A percentile compares a stretch with the other conserved stretches of the same genome.
These are phyloP conservation scores for Solanum lignicaule DNA, from an alignment of 257 asterid genomes.

Conservation along the genomic window DNA sequence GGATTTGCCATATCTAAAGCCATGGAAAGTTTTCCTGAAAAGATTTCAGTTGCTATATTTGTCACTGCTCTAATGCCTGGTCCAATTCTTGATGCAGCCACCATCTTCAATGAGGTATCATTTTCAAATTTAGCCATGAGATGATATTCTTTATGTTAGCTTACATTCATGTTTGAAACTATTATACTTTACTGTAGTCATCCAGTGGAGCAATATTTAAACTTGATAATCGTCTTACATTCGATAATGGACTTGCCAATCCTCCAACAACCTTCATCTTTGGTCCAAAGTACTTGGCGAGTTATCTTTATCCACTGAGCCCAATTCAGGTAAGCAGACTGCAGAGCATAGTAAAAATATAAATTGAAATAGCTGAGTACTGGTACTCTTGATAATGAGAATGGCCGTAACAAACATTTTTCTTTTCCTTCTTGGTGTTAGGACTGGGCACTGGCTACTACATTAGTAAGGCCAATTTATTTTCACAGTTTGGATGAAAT, in stretches of 20 bases:
- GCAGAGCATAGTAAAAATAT: neutral
- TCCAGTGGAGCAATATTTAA: neutral
- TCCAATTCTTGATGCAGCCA: neutral
- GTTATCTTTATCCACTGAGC: conserved; percentile 12
- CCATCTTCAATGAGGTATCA: conserved; percentile 7
- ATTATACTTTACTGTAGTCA: neutral
- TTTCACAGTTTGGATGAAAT: neutral
- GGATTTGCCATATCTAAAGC: conserved; percentile 24
- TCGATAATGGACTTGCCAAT: conserved; percentile 12
- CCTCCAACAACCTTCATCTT: conserved; percentile 10
- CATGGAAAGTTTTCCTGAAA: conserved; percentile 21
- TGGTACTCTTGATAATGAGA: neutral
- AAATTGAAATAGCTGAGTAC: neutral
- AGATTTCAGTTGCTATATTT: conserved; percentile 18
- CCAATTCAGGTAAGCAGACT: conserved; percentile 11
- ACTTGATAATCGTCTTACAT: conserved; percentile 2
- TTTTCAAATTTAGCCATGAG: neutral
- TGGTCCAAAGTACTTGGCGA: conserved; percentile 10
- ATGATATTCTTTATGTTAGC: neutral
- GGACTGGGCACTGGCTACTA: conserved; percentile 25
- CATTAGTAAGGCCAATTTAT: conserved; percentile 9
- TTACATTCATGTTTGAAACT: neutral
- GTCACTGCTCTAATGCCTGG: conserved; percentile 21
- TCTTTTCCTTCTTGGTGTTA: neutral
- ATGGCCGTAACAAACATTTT: neutral